These are phyloP conservation scores for Colletotrichum eremochloae DNA, from an alignment of 2,329 filamentous ascomycete species.

Conservation along the genomic window DNA sequence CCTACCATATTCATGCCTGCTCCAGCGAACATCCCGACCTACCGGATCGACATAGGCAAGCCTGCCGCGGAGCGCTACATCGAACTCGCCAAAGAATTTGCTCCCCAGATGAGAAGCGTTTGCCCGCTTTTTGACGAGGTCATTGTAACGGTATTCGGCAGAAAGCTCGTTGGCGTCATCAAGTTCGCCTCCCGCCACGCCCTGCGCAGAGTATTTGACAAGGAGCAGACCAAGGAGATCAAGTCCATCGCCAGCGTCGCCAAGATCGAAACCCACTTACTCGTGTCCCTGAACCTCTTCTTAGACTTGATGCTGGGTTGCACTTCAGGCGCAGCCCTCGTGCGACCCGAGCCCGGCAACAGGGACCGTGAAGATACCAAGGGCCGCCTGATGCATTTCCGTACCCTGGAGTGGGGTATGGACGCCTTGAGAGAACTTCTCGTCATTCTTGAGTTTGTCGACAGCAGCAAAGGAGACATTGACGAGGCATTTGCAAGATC, in stretches of 20 bases:
- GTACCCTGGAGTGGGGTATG: conserved; percentile 69
- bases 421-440: conserved; percentile 61
- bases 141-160: conserved; percentile 48
- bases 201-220: conserved; percentile 62
- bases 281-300: conserved; percentile 71
- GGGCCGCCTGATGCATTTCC: conserved; percentile 62
- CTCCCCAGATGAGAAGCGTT: conserved; percentile 57
- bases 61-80: conserved; percentile 66
- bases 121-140: conserved; percentile 64
- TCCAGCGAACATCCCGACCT: conserved; percentile 13
- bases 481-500: conserved; percentile 58
- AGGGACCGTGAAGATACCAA: not conserved
- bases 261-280: conserved; percentile 66
- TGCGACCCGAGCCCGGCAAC: not conserved
- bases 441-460: conserved; percentile 65
- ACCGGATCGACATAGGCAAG: conserved; percentile 66
- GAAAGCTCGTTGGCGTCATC: conserved; percentile 46
- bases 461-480: conserved; percentile 46
- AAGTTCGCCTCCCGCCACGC: conserved; percentile 58
- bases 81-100: conserved; percentile 60
- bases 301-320: conserved; percentile 74
- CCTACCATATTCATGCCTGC: not conserved
- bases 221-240: conserved; percentile 70
- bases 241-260: conserved; percentile 64
- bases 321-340: conserved; percentile 61